Evolutionary conservation across 108 stramenopile genomes (phyloP).

Genomic region (Conticribra guillardii): DNA sequence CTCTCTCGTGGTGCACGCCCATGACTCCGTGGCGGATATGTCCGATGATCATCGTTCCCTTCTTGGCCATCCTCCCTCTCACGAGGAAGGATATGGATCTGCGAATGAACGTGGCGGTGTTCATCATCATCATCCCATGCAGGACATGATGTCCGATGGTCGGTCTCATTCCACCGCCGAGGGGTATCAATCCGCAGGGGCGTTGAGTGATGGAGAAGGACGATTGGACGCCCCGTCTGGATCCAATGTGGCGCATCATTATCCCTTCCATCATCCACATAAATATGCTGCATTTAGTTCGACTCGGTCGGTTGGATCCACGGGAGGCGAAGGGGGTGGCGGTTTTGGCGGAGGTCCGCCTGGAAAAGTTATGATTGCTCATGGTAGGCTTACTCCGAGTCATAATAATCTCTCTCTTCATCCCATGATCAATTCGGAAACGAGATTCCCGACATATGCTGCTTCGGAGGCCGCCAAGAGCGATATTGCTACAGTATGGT

Average conservation of each 20-base stretch:
- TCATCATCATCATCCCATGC: background rate
- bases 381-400: background rate
- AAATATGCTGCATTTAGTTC: background rate
- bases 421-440: conserved; percentile 13
- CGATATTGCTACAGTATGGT: conserved; percentile 65
- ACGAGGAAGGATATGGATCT: background rate
- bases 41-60: background rate
- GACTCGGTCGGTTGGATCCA: background rate
- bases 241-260: background rate
- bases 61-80: background rate
- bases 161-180: background rate
- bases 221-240: background rate
- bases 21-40: background rate
- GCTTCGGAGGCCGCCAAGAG: conserved; percentile 58
- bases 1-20: background rate
- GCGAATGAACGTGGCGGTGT: background rate
- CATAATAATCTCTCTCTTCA: conserved; percentile 11
- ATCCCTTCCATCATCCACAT: background rate
- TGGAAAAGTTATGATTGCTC: background rate
- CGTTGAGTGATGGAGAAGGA: background rate
- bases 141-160: background rate
- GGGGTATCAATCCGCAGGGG: background rate
- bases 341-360: background rate
- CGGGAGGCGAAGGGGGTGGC: background rate
- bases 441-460: conserved; percentile 44